Evolutionary conservation across 129 eudicot species (phyloP), one percentile per base, ranked within the genome.

Genomic region (Flaveria ramosissima): DNA sequence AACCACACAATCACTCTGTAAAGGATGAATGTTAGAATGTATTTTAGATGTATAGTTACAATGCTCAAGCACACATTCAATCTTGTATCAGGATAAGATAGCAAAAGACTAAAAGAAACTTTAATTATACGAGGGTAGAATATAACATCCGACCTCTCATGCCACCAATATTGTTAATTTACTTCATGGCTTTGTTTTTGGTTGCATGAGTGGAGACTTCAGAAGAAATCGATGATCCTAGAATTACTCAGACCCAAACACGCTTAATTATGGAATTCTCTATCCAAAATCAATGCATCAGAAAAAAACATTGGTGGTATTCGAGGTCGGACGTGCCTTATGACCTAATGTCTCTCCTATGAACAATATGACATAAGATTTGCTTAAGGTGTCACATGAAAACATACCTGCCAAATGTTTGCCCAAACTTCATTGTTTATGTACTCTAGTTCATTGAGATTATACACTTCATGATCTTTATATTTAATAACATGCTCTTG

Each of bases 361-460:
- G 30, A 12, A 57, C 32, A 4, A 2, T 9, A 20, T 2, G 6
- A 8, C 2, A 9, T 62, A 17, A 1, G 17, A 13, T 13, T 6
- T 62, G 10, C 68, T 9, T 26, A 27, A n/a, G 68, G 8, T 46
- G n/a, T 52, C 0, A 26, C 45, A 46, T 9, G 27, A 12, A 48
- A 71, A 32, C 80, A 47, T 78, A 89, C 97, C 90, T 66, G 72
- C 90, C 89, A 92, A 78, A 92, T 84, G 77, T 92, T 92, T 50
- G 98, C 94, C 98, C 98, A 92, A 52, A 92, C 87, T 90, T 92
- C 94, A 63, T 82, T 86, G 66, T 88, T 71, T 64, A 92, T 74
- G 72, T 80, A 92, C 84, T 92, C 98, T 66, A 92, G 81, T 83
- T 92, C 98, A 73, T 92, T 92, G 71, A 92, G 90, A 82, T 84